These are phyloP conservation scores for Samsoniella hepiali DNA, from an alignment of 2,329 filamentous ascomycete genomes.

Conservation along the genomic window DNA sequence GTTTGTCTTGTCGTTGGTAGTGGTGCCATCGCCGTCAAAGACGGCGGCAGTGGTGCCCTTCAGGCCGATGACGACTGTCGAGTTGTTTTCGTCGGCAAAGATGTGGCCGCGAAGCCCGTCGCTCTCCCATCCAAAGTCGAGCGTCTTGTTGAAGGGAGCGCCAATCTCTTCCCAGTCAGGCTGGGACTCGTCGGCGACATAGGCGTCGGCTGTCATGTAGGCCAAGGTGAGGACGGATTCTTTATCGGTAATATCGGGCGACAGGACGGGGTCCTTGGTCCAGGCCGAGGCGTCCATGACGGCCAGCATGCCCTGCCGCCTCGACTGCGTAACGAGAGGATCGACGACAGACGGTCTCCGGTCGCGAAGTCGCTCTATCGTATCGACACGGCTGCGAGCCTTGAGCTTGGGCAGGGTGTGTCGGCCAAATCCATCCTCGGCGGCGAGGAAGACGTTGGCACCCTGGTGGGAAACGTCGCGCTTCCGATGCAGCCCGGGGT, in stretches of 20 bases:
- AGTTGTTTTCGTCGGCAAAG: slow-evolving; percentile 81
- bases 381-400: slow-evolving; percentile 61
- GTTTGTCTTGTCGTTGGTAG: slow-evolving; percentile 95
- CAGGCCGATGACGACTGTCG: slow-evolving; percentile 83
- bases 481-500: slow-evolving; percentile 74
- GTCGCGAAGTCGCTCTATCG: slow-evolving; percentile 79
- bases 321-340: slow-evolving; percentile 69
- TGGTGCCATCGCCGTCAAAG: slow-evolving; percentile 95
- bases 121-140: slow-evolving; percentile 86
- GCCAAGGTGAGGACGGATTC: slow-evolving; percentile 80
- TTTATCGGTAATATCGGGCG: slow-evolving; percentile 82
- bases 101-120: slow-evolving; percentile 91
- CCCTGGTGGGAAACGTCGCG: slow-evolving; percentile 64
- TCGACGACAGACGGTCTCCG: slow-evolving; percentile 74
- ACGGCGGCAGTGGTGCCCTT: slow-evolving; percentile 90
- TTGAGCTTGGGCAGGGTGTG: slow-evolving; percentile 51
- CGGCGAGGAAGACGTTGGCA: slow-evolving; percentile 55
- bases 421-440: slow-evolving; percentile 54
- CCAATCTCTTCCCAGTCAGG: slow-evolving; percentile 83
- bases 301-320: slow-evolving; percentile 63
- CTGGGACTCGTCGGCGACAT: slow-evolving; percentile 68
- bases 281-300: slow-evolving; percentile 69
- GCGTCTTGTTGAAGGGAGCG: slow-evolving; percentile 76
- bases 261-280: slow-evolving; percentile 74
- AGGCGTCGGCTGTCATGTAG: slow-evolving; percentile 85